These are phyloP conservation scores for Chlamydomonas reinhardtii DNA, from an alignment of 163 green algal genomes.

Conservation along the genomic window DNA sequence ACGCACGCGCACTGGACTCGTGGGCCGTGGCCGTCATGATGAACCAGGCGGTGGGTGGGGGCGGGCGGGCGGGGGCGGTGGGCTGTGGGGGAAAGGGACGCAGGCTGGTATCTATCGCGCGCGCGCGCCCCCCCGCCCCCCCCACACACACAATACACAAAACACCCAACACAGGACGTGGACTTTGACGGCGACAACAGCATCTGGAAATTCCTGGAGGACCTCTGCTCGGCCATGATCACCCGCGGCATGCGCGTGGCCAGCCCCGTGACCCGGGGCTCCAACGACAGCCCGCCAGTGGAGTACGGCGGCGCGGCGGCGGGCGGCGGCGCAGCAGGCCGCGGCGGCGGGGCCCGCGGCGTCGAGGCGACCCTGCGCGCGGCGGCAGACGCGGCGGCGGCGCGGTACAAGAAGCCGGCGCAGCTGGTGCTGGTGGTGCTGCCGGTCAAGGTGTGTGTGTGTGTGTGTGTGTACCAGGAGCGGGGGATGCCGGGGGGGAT, in stretches of 20 bases:
- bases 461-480: too few species aligned
- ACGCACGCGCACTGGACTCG: constrained; percentile 17
- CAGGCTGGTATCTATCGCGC: too few species aligned
- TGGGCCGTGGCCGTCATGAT: constrained; percentile 26
- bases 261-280: not conserved
- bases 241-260: constrained; percentile 35
- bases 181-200: constrained; percentile 23
- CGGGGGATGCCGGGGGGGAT: too few species aligned
- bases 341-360: not conserved
- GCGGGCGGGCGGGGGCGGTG: too few species aligned
- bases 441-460: not conserved
- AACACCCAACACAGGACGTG: constrained; percentile 18
- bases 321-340: too few species aligned
- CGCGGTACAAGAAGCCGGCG: not conserved
- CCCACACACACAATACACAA: too few species aligned
- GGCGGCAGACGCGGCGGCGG: not conserved
- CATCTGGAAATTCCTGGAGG: constrained; percentile 35
- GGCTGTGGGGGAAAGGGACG: too few species aligned
- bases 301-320: not conserved
- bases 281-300: constrained; percentile 2
- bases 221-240: constrained; percentile 7
- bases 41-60: constrained; percentile 11
- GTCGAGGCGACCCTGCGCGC: constrained; percentile 36
- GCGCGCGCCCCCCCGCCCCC: too few species aligned
- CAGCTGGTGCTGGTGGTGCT: constrained; percentile 52